Conservation (phyloP, 345 rosid genomes). For the Syzygium aqueum region DNA sequence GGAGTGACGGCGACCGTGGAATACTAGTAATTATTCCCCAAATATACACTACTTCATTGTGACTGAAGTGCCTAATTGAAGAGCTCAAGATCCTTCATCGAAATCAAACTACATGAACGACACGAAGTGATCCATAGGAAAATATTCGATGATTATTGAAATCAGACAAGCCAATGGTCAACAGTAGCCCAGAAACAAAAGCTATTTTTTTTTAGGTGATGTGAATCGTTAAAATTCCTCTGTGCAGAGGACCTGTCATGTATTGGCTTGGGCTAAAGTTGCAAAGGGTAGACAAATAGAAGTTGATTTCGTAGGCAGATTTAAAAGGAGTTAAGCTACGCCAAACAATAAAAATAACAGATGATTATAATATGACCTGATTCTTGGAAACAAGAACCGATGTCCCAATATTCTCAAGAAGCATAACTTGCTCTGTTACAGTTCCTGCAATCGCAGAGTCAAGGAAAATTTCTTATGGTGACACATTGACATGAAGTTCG, state of each 20-base stretch:
- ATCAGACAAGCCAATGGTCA: neutral
- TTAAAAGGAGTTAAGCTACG: neutral
- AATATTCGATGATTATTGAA: neutral
- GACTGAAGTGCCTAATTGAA: neutral
- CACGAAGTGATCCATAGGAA: neutral
- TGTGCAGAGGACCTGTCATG: neutral
- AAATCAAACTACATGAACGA: neutral
- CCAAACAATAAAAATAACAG: neutral
- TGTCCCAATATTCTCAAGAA: conserved; percentile 96
- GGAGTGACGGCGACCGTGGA: neutral
- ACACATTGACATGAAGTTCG: neutral
- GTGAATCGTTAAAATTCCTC: neutral
- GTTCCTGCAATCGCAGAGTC: conserved; percentile 37
- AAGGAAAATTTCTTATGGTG: neutral
- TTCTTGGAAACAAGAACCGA: conserved; percentile 85
- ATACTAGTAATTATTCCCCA: neutral
- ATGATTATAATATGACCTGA: conserved; percentile 38
- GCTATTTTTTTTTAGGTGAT: neutral
- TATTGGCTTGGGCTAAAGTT: neutral
- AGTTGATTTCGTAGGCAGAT: neutral
- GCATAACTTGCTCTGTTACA: conserved; percentile 88
- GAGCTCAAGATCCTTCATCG: neutral
- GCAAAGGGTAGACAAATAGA: neutral
- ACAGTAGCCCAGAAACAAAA: neutral
- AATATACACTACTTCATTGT: neutral